Conservation (phyloP, 306 rosid species). For the Rosa lucieae region DNA sequence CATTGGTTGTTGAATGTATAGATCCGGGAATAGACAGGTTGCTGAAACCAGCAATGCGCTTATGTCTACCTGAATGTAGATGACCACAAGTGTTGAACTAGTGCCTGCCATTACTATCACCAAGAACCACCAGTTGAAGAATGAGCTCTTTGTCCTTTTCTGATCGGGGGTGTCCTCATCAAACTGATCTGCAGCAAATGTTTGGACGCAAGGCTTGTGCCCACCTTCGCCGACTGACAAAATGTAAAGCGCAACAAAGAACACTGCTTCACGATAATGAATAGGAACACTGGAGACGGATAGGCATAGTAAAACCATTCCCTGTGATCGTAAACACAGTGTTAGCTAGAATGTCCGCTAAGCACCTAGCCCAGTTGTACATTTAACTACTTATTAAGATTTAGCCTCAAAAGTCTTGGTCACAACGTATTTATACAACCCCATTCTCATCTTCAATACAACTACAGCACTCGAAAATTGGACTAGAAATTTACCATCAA, state of each 20-base stretch:
- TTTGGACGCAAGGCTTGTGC: constrained; percentile 71
- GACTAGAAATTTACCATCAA: constrained; percentile 34
- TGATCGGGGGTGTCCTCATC: constrained; percentile 48
- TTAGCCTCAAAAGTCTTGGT: background rate
- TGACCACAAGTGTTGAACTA: constrained; percentile 39
- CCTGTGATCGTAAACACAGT: constrained; percentile 24
- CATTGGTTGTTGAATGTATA: too few relatives aligned
- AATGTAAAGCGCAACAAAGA: constrained; percentile 52
- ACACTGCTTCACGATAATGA: constrained; percentile 22
- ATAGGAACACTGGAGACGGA: constrained; percentile 40
- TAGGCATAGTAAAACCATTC: constrained; percentile 51
- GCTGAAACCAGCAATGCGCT: background rate
- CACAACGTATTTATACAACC: too few relatives aligned
- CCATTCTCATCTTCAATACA: too few relatives aligned
- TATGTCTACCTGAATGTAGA: constrained; percentile 50
- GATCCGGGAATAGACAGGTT: background rate
- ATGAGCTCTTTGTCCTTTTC: constrained; percentile 59
- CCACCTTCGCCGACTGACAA: constrained; percentile 71
- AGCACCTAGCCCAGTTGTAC: too few relatives aligned
- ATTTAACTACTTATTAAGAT: background rate
- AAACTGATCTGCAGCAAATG: constrained; percentile 84
- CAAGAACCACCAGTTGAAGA: constrained; percentile 79
- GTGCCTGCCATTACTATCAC: constrained; percentile 54
- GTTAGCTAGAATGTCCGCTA: too few relatives aligned
- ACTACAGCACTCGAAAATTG: background rate